A percentile compares a stretch with the other conserved stretches of the same genome.
phyloP scores from a whole-genome alignment of 139 green algal genomes.

The Chlamydomonas sphaeroides region DNA sequence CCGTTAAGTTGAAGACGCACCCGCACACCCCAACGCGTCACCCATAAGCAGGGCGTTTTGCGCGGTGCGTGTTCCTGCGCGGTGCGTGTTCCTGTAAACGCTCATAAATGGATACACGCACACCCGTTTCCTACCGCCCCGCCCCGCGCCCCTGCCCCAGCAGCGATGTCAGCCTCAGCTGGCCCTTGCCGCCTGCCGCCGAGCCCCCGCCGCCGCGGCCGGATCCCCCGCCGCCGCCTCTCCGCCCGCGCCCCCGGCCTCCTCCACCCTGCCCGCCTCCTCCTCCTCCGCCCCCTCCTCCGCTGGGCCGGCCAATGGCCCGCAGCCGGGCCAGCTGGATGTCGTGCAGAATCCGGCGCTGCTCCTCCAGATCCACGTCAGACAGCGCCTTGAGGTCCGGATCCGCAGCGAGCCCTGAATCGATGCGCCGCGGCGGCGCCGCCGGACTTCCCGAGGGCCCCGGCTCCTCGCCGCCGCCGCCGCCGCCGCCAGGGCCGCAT shows the following conservation, averaged over 20 bases:
- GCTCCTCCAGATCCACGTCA: conserved; percentile 43
- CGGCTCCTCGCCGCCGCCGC: too few species aligned
- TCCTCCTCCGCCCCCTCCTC: background rate
- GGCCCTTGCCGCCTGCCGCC: background rate
- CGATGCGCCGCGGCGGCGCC: too few species aligned
- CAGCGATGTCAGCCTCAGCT: conserved; percentile 13
- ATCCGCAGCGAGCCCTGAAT: too few species aligned
- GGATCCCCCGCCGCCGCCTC: background rate
- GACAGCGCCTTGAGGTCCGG: background rate
- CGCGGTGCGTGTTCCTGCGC: too few species aligned
- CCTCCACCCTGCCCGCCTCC: background rate
- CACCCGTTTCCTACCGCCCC: background rate
- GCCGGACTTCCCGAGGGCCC: too few species aligned
- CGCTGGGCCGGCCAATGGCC: background rate
- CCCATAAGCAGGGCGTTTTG: too few species aligned
- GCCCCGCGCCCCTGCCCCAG: background rate
- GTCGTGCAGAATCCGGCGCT: conserved; percentile 49
- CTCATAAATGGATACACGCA: too few species aligned
- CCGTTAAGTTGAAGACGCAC: too few species aligned
- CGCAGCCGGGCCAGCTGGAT: conserved; percentile 39
- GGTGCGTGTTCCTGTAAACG: too few species aligned
- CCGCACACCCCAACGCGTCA: too few species aligned
- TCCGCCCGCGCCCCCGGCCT: background rate
- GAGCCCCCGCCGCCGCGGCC: background rate
- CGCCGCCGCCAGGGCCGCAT: background rate